Evolutionary conservation across 768 basidiomycete genomes (phyloP), one percentile per base, ranked within the genome.

Genomic region (Serendipita sp.): DNA sequence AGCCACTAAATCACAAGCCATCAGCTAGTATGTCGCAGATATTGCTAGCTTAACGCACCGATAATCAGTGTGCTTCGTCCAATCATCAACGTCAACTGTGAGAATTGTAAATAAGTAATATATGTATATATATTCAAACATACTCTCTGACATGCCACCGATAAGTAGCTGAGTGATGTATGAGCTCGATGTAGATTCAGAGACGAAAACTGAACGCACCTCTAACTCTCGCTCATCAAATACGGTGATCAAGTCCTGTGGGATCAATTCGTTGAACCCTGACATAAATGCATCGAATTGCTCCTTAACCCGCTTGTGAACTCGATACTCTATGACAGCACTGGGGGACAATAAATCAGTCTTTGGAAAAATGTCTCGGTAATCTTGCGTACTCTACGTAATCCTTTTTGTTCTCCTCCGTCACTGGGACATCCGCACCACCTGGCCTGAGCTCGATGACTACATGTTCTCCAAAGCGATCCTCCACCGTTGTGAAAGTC

Each of bases 51-150:
- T 6, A 8, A 18, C 55, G 18, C 34, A 60, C 55, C 91, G 85
- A 72, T 94, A 94, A 70, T 94, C 92, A 23, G 92, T 95, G 74
- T 89, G 91, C 70, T 91, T 91, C 69, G 85, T 88, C 91, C 91
- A 93, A 70, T 92, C 90, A 68, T 92, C 88, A 76, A 84, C 85
- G 55, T 2, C 27, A 50, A 37, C 16, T 60, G 37, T 64, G 33
- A 63, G 58, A 53, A 29, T 40, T 15, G 31, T 44, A 36, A 44
- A 6, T 44, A 46, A 27, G 44, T 29, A 18, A 34, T 6, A 45
- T 23, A n/a, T 15, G 37, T 0, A 50, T 34, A 52, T 53, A 63
- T 36, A 44, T 23, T 76, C 82, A 62, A 70, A 86, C 82, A 91
- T 88, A 71, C 91, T 91, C 72, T 93, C 91, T 36, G 88, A 84